Evolutionary conservation across 2,329 filamentous ascomycete genomes (phyloP), one percentile per base, ranked within the genome.

Genomic region (Botrytis paeoniae): DNA sequence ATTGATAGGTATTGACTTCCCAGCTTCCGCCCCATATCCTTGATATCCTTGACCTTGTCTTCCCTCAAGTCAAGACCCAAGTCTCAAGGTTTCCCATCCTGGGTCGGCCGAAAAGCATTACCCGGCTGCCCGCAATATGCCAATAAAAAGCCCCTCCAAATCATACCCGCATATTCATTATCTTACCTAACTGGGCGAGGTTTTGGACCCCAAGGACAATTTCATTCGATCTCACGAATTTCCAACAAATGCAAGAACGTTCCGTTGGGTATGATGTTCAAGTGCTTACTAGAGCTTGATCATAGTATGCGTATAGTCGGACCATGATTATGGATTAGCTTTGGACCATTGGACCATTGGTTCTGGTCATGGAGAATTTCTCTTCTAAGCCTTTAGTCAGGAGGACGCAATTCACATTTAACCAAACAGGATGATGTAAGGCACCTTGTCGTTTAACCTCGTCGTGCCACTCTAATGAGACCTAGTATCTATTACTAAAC

Each of bases 241-340:
- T 59, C 70, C 70, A 60, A 60, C 51, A 72, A 25, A 72, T 72
- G 70, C 70, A 72, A 45, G 70, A 72, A 39, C 35, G 37, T 43
- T 60, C 54, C n/a, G 41, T 72, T 45, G 60, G 70, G 70, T 60
- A 60, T 22, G n/a, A 29, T 32, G 66, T 25, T 61, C n/a, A 35
- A 43, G 41, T 68, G 70, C 70, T 72, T 72, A 68, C 51, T 39
- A 71, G 70, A 66, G 51, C 12, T 25, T 25, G 14, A 18, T 35
- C 14, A 25, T 35, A 35, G 10, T 69, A 32, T 43, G 37, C 29
- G 48, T 43, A 59, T 32, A 16, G 43, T 37, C 18, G n/a, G 39
- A 32, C 37, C 18, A n/a, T 43, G 43, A 14, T 35, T 51, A 20
- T 39, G 25, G 45, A 54, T 66, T 66, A 20, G 25, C 22, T 51